A percentile compares a stretch with the other conserved stretches of the same genome.
Evolutionary conservation across 129 eudicot genomes (phyloP).

Genomic region (Logfia minima): DNA sequence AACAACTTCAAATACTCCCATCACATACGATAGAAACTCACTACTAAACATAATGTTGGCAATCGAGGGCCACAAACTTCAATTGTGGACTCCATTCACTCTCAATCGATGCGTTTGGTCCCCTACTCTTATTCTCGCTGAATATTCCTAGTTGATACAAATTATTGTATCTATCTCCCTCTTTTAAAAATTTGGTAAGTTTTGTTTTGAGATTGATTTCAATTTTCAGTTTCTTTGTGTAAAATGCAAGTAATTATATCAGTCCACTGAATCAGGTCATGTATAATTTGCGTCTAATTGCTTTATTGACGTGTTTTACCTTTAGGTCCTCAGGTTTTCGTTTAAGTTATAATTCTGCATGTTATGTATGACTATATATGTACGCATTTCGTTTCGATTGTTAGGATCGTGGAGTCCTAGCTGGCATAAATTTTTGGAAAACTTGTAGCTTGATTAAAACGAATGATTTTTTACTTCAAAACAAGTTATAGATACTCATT

Average conservation of each 20-base stretch:
- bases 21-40: slow-evolving; percentile 7
- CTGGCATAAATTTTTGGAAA: neutral
- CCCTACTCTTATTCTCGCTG: slow-evolving; percentile 4
- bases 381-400: neutral
- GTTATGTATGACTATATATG: slow-evolving; percentile 1
- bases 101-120: slow-evolving; percentile 32
- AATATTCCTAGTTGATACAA: slow-evolving; percentile 2
- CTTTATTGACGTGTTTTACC: neutral
- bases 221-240: neutral
- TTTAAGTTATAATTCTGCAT: slow-evolving; percentile 6
- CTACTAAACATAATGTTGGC: slow-evolving; percentile 41
- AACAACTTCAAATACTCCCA: neutral
- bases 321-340: neutral
- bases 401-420: neutral
- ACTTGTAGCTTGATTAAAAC: neutral
- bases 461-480: neutral
- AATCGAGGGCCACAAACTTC: slow-evolving; percentile 56
- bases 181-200: neutral
- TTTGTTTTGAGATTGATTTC: neutral
- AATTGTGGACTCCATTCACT: slow-evolving; percentile 50
- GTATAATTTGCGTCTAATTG: neutral
- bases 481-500: neutral
- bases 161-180: slow-evolving; percentile 19
- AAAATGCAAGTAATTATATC: neutral
- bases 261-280: neutral